These are phyloP conservation scores for Coemansia sp. DNA, from an alignment of 192 early-diverging fungal genomes.

Conservation along the genomic window DNA sequence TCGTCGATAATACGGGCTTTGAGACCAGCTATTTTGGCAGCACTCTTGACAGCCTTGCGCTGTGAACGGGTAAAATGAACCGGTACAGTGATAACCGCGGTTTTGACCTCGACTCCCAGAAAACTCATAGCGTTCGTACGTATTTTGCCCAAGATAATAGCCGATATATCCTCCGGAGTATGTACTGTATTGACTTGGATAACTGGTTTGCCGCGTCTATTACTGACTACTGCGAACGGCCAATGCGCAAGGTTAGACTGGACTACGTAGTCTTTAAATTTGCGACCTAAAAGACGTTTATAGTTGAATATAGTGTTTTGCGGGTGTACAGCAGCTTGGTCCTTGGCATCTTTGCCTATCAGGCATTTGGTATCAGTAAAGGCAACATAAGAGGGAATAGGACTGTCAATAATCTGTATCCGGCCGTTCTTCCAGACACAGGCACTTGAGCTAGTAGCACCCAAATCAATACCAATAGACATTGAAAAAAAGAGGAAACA, in stretches of 20 bases:
- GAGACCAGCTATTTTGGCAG: slow-evolving; percentile 87
- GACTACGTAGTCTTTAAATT: slow-evolving; percentile 86
- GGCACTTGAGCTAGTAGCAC: slow-evolving; percentile 57
- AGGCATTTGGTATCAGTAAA: slow-evolving; percentile 97
- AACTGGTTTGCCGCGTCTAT: slow-evolving; percentile 75
- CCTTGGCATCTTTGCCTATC: slow-evolving; percentile 98
- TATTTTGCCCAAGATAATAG: slow-evolving; percentile 97
- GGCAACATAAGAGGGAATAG: slow-evolving; percentile 92
- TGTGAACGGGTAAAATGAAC: slow-evolving; percentile 98
- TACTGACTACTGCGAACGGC: slow-evolving; percentile 91
- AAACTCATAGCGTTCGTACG: slow-evolving; percentile 90
- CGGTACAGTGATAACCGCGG: slow-evolving; percentile 97
- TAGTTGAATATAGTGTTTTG: slow-evolving; percentile 97
- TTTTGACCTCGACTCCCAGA: slow-evolving; percentile 73
- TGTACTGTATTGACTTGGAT: slow-evolving; percentile 69
- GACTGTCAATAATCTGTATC: slow-evolving; percentile 95
- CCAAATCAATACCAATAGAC: slow-evolving; percentile 63
- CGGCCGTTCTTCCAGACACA: slow-evolving; percentile 69
- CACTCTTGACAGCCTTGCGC: slow-evolving; percentile 98
- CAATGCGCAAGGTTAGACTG: slow-evolving; percentile 99
- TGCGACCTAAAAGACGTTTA: slow-evolving; percentile 96
- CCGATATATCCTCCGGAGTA: slow-evolving; percentile 90
- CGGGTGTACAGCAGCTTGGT: slow-evolving; percentile 97
- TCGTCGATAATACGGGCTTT: slow-evolving; percentile 99
- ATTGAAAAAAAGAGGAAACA: background rate